A percentile compares a stretch with the other conserved stretches of the same genome.
phyloP scores from a whole-genome alignment of 1,139 yeast genomes.

The Hyphopichia buzzinii region DNA sequence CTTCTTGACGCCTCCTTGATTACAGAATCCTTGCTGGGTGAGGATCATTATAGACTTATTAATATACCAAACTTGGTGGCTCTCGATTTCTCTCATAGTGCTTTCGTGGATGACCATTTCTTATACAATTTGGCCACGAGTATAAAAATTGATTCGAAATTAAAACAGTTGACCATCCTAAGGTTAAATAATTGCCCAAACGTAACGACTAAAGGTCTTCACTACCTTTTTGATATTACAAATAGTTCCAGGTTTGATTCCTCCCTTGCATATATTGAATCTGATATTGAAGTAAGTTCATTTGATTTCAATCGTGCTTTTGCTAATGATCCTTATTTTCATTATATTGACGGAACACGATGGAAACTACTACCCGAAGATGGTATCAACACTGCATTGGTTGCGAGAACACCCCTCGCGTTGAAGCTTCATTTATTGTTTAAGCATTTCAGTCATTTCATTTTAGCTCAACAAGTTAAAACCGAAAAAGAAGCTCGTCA shows the following conservation, averaged over 20 bases:
- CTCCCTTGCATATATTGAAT: constrained; percentile 25
- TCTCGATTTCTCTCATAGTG: constrained; percentile 30
- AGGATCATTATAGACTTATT: constrained; percentile 25
- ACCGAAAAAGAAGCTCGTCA: background rate
- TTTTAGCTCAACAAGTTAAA: constrained; percentile 1
- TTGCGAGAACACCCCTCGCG: constrained; percentile 25
- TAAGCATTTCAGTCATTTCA: constrained; percentile 7
- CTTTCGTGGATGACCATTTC: constrained; percentile 30
- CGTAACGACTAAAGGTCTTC: constrained; percentile 19
- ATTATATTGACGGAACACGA: constrained; percentile 18
- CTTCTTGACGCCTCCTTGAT: constrained; percentile 17
- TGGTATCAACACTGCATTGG: constrained; percentile 7
- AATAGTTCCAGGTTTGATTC: constrained; percentile 7
- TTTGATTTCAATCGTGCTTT: constrained; percentile 6
- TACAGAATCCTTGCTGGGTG: constrained; percentile 13
- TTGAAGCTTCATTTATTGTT: constrained; percentile 21
- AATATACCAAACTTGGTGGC: constrained; percentile 30
- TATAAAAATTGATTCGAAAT: constrained; percentile 20
- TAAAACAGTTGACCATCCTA: constrained; percentile 22
- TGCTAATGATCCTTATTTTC: background rate
- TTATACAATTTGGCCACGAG: constrained; percentile 23
- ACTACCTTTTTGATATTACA: constrained; percentile 14
- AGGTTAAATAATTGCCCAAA: constrained; percentile 25
- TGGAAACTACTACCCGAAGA: constrained; percentile 20
- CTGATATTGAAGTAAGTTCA: constrained; percentile 12